Base-by-base conservation (phyloP, 192 early-diverging fungal species). In the Dimargaris xerosporica region DNA sequence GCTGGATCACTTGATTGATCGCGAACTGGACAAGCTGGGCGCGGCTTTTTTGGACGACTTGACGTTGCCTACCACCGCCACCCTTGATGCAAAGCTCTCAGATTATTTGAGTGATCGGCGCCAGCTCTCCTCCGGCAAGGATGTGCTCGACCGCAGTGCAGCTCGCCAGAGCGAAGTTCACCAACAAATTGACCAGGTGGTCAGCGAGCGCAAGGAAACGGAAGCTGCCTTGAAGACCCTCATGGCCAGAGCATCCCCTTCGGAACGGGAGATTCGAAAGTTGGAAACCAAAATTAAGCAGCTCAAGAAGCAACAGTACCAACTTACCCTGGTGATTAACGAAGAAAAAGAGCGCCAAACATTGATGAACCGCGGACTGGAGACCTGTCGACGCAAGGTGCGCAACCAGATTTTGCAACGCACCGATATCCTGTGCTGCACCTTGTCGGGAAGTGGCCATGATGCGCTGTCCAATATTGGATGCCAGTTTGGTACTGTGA, bases 391-490 rank as follows among this genome's bases (percentile, higher is more conserved):
- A 59, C 71, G 77, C 63, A 63, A 76, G 47, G 69, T 83, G 2
- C 80, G 85, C 2, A 65, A 82, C 55, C 80, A 84, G 62, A 77
- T 93, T 25, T 63, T 96, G 65, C 60, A 75, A 44, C 80, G 85
- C 17, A 88, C 89, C 0, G 91, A 98, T 74, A 81, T 96, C 45
- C 76, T 91, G 21, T 87, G 85, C 59, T 81, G 83, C 48, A 98
- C 95, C 3, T 73, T 98, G 15, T 84, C 80, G 62, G 89, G 87
- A 21, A 87, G 88, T 59, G 95, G 92, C 0, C 87, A 94, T 50
- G 92, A 94, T 34, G 73, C 84, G 54, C 65, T 98, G 45, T 74
- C 80, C 0, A 75, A 77, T 43, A 65, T 88, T 13, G 62, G 71
- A 15, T 75, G 87, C 42, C 73, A 76, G 10, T 97, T 94, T 69